Evolutionary conservation across 768 basidiomycete species (phyloP).

Genomic region (Mycena vitilis): DNA sequence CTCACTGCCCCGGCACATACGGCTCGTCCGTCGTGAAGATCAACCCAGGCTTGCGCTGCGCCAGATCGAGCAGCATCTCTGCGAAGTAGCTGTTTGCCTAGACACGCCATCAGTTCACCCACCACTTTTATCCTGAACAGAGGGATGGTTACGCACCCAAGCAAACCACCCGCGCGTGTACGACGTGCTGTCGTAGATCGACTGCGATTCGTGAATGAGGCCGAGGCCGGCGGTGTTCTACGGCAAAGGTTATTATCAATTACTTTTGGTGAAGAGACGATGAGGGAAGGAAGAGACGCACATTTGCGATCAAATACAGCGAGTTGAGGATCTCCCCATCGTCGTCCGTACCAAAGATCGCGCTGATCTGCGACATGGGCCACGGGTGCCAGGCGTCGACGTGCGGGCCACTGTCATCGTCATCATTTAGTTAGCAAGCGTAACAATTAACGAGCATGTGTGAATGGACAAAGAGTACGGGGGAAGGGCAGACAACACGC

Average conservation of each 20-base stretch:
- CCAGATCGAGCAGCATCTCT: slow-evolving; percentile 84
- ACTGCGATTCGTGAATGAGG: slow-evolving; percentile 30
- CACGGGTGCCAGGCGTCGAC: slow-evolving; percentile 80
- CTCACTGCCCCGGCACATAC: slow-evolving; percentile 1
- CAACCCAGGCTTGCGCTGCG: slow-evolving; percentile 76
- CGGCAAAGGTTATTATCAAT: slow-evolving; percentile 13
- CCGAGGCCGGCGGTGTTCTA: slow-evolving; percentile 33
- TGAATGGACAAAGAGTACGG: background rate
- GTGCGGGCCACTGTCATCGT: slow-evolving; percentile 76
- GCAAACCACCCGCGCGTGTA: slow-evolving; percentile 30
- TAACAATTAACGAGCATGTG: no score
- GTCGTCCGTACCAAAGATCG: slow-evolving; percentile 80
- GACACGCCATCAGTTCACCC: no score
- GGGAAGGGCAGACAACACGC: slow-evolving; percentile 33
- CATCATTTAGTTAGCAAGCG: no score
- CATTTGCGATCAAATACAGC: slow-evolving; percentile 76
- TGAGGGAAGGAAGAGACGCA: slow-evolving; percentile 47
- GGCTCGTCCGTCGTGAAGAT: slow-evolving; percentile 60
- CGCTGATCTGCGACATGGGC: slow-evolving; percentile 86
- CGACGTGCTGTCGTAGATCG: slow-evolving; percentile 14
- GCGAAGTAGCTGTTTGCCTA: slow-evolving; percentile 80
- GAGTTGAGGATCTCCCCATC: slow-evolving; percentile 74
- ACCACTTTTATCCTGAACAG: no score
- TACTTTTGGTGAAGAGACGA: background rate
- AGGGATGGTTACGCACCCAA: slow-evolving; percentile 12